Evolutionary conservation across 2,329 filamentous ascomycete genomes (phyloP), one percentile per base, ranked within the genome.

Genomic region (Hansfordia pulvinata): DNA sequence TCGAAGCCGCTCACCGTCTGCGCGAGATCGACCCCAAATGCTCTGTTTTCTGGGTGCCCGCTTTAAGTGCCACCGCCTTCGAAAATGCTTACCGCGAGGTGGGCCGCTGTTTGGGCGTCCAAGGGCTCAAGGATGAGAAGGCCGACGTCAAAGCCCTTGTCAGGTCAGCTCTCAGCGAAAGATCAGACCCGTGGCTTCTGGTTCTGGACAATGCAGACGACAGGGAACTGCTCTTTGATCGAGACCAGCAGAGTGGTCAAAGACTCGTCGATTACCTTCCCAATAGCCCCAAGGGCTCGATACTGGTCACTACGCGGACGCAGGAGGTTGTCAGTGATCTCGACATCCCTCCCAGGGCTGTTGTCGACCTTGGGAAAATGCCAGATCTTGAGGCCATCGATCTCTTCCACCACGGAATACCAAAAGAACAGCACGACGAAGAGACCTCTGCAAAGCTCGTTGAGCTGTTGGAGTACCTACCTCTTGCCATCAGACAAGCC

Each of bases 201-300:
- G 34, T 56, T 23, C 38, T 58, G 12, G 51, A 58, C 20, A 54
- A 47, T 31, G 50, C 46, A 20, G 51, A 56, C 31, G 38, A 55
- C 35, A 9, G 24, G 17, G 26, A 41, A 6, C 31, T 49, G 5
- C 42, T 51, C 16, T 42, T 44, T 22, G 17, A 34, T 23, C 21
- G 30, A 2, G 32, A 31, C 8, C 14, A 37, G 23, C 9, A 31
- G 9, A 13, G 17, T 30, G 14, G 9, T 3, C 28, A 31, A 26
- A 29, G 35, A 2, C 25, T 49, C n/a, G 35, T 26, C 9, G 30
- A 32, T 3, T 49, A 41, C 25, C 30, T 50, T 5, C 46, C 44
- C 14, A 37, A 46, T 24, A 43, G 36, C 20, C 21, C 27, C 7
- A 42, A 50, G 15, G 46, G 47, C 18, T 41, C 39, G 2, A 40